Conservation (phyloP, 331 rosid genomes). For the Prunus yedoensis region DNA sequence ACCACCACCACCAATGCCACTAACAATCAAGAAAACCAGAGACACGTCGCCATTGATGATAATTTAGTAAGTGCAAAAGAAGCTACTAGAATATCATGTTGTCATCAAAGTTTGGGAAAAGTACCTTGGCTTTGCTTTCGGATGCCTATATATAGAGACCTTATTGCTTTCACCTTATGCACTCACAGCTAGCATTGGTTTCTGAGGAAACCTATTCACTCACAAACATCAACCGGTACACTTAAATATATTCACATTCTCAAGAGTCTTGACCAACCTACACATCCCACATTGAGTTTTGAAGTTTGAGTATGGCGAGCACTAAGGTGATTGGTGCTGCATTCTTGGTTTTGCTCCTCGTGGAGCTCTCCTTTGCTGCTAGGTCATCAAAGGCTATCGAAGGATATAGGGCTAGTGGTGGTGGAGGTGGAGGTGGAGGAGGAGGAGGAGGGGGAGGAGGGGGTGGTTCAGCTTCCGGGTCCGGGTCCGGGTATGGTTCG, state of each 20-base stretch:
- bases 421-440: constrained; percentile 24
- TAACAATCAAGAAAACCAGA: constrained; percentile 8
- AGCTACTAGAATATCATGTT: constrained; percentile 39
- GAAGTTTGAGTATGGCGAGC: constrained; percentile 43
- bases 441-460: constrained; percentile 52
- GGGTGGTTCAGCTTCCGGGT: constrained; percentile 40
- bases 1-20: constrained; percentile 32
- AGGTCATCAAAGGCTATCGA: constrained; percentile 34
- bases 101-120: background rate
- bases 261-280: background rate
- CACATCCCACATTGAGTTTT: constrained; percentile 4
- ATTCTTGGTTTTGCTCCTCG: constrained; percentile 59
- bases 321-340: constrained; percentile 48
- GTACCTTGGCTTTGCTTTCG: background rate
- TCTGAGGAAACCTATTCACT: background rate
- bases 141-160: constrained; percentile 52
- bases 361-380: constrained; percentile 64
- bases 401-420: constrained; percentile 19
- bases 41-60: constrained; percentile 16
- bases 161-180: constrained; percentile 6
- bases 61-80: constrained; percentile 17
- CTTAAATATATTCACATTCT: background rate
- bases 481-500: constrained; percentile 63
- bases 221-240: background rate
- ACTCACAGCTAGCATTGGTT: constrained; percentile 14